phyloP scores from a whole-genome alignment of 441 rosid genomes.

The Mallotus japonicus region DNA sequence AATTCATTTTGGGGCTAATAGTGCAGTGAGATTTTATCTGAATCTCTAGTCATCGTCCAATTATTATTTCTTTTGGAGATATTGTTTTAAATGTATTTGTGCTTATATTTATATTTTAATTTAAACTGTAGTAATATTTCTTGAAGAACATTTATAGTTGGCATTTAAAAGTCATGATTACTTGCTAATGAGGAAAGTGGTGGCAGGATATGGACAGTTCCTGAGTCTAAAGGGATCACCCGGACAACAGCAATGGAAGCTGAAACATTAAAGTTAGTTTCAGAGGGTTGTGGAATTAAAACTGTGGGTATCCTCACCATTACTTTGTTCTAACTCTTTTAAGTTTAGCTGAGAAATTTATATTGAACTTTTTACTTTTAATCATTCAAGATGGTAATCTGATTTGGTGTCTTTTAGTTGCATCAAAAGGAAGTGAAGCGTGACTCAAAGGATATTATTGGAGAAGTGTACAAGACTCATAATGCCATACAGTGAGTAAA shows the following conservation, averaged over 20 bases:
- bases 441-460: conserved; percentile 55
- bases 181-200: conserved; percentile 22
- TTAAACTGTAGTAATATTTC: not conserved
- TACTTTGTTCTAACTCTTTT: not conserved
- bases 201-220: conserved; percentile 68
- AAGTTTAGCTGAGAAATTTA: not conserved
- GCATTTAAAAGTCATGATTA: conserved; percentile 9
- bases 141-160: conserved; percentile 2
- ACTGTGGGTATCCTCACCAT: conserved; percentile 48
- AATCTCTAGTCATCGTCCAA: not conserved
- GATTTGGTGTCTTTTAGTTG: conserved; percentile 45
- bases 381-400: conserved; percentile 30
- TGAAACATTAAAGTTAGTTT: conserved; percentile 66
- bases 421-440: conserved; percentile 72
- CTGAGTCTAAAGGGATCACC: conserved; percentile 61
- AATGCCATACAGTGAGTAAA: conserved; percentile 60
- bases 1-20: not conserved
- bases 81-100: not conserved
- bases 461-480: conserved; percentile 68
- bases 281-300: conserved; percentile 72
- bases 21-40: not conserved
- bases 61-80: not conserved
- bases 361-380: not conserved
- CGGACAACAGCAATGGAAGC: conserved; percentile 63
- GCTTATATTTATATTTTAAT: not conserved